Evolutionary conservation across 2,329 filamentous ascomycete genomes (phyloP).

Genomic region (Plectosphaerella sp.): DNA sequence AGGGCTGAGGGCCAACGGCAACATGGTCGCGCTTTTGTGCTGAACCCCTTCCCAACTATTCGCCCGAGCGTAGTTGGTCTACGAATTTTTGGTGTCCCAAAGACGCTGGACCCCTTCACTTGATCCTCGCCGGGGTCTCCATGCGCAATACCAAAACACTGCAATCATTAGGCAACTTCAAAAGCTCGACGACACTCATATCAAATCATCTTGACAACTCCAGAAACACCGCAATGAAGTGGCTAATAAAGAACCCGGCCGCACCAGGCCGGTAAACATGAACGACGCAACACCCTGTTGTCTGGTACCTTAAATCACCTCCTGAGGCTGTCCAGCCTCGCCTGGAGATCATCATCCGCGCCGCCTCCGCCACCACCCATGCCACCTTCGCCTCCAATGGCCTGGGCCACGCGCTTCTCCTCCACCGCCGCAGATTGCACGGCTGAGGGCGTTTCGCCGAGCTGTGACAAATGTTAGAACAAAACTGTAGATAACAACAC

Average conservation of each 20-base stretch:
- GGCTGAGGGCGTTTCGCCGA: slow-evolving; percentile 86
- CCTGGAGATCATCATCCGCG: slow-evolving; percentile 91
- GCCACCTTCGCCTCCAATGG: slow-evolving; percentile 60
- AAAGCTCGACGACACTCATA: too few relatives aligned
- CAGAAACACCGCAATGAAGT: background rate
- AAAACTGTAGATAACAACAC: background rate
- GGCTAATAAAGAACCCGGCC: background rate
- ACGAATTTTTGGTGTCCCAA: too few relatives aligned
- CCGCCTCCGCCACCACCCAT: slow-evolving; percentile 53
- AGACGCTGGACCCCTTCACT: too few relatives aligned
- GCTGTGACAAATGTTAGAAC: slow-evolving; percentile 41
- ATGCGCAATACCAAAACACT: too few relatives aligned
- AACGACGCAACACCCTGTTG: background rate
- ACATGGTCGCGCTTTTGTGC: too few relatives aligned
- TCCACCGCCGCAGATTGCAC: slow-evolving; percentile 69
- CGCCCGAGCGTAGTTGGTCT: too few relatives aligned
- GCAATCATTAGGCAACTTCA: too few relatives aligned
- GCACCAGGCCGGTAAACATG: background rate
- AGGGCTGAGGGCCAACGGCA: too few relatives aligned
- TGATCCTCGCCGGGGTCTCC: too few relatives aligned
- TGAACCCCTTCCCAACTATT: too few relatives aligned
- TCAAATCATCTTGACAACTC: background rate
- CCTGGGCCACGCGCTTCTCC: slow-evolving; percentile 80
- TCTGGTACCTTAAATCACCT: slow-evolving; percentile 29
- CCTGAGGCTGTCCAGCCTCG: slow-evolving; percentile 82